Evolutionary conservation across 495 filamentous ascomycete genomes (phyloP).

Genomic region (Tuber calosporum): DNA sequence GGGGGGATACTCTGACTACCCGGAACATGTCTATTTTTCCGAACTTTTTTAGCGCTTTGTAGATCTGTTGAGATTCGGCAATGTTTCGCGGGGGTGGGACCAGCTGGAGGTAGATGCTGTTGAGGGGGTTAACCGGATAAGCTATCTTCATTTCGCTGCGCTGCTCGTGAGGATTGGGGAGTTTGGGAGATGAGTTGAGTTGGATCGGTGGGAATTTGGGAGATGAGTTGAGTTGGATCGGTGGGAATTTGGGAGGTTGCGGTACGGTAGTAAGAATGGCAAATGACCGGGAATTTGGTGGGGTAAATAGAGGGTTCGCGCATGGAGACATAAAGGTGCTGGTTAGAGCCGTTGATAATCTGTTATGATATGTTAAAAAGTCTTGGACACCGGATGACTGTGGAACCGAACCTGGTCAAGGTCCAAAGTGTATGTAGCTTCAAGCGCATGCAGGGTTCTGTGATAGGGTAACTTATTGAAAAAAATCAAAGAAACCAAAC

Average conservation of each 20-base stretch:
- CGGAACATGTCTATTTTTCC: constrained; percentile 72
- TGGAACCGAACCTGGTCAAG: no score
- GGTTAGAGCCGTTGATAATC: no score
- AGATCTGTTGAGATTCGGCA: constrained; percentile 63
- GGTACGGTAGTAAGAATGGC: no score
- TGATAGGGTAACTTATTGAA: no score
- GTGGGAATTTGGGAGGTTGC: not conserved
- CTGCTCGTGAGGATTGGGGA: not conserved
- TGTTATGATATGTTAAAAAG: no score
- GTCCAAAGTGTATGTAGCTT: no score
- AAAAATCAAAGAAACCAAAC: no score
- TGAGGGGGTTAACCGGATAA: not conserved
- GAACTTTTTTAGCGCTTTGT: constrained; percentile 64
- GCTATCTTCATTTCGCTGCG: not conserved
- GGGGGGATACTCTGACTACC: constrained; percentile 54
- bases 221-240: not conserved
- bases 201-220: not conserved
- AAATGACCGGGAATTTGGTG: no score
- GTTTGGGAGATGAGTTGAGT: not conserved
- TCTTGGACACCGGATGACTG: no score
- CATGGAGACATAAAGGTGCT: no score
- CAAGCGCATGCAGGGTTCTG: no score
- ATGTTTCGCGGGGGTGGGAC: constrained; percentile 57
- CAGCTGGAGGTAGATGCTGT: constrained; percentile 56
- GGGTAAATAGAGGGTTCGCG: no score